Evolutionary conservation across 441 rosid genomes (phyloP).

Genomic region (Geranium incanum): DNA sequence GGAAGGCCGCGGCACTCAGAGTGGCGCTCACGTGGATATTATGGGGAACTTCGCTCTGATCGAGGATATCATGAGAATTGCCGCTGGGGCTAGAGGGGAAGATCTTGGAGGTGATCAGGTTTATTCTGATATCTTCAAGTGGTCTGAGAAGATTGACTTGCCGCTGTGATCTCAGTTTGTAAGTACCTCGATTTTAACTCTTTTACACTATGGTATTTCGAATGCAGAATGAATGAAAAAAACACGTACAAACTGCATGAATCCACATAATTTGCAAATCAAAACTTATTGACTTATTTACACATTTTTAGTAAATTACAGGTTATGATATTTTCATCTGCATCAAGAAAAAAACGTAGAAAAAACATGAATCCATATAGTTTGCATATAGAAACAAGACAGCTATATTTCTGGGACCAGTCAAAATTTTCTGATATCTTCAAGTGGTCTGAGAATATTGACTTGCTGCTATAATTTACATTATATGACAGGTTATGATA

Average conservation of each 20-base stretch:
- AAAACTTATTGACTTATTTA: background rate
- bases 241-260: background rate
- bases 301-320: background rate
- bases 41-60: constrained; percentile 94
- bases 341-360: background rate
- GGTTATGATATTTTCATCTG: background rate
- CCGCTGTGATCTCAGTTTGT: constrained; percentile 32
- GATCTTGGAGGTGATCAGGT: constrained; percentile 78
- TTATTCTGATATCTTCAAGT: constrained; percentile 64
- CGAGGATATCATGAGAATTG: constrained; percentile 82
- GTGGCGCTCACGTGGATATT: constrained; percentile 87
- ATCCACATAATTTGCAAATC: too few species aligned
- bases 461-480: too few species aligned
- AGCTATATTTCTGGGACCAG: too few species aligned
- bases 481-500: too few species aligned
- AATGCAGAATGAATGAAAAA: background rate
- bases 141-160: constrained; percentile 73
- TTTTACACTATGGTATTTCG: background rate
- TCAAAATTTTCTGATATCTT: too few species aligned
- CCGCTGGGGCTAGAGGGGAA: constrained; percentile 74
- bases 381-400: too few species aligned
- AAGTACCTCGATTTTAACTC: background rate
- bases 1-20: constrained; percentile 88
- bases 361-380: too few species aligned
- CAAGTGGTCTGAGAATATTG: too few species aligned